These are phyloP conservation scores for Oryza glumipatula DNA, from an alignment of 176 grass and related monocot genomes.

Conservation along the genomic window DNA sequence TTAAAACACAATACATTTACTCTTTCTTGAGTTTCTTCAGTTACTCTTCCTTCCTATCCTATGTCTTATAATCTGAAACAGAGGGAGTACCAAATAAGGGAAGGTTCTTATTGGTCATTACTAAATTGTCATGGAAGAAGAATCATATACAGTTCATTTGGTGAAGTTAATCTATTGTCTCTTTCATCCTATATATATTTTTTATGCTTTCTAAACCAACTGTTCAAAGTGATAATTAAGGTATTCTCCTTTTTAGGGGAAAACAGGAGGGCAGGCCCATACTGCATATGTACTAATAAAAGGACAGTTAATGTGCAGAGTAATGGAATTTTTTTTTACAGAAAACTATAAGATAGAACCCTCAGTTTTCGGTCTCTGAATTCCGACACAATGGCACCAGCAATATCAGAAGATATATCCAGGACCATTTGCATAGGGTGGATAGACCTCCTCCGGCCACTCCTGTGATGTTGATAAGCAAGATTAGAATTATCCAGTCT, in stretches of 20 bases:
- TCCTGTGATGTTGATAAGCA: constrained; percentile 56
- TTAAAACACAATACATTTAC: too few relatives aligned
- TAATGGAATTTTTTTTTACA: background rate
- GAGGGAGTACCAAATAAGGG: background rate
- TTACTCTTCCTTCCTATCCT: too few relatives aligned
- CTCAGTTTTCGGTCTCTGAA: constrained; percentile 62
- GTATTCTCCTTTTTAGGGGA: background rate
- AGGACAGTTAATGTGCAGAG: background rate
- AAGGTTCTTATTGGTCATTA: background rate
- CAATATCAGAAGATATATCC: constrained; percentile 93
- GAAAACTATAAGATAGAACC: constrained; percentile 48
- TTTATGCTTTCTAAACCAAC: background rate
- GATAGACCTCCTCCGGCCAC: constrained; percentile 93
- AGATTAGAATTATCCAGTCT: constrained; percentile 17
- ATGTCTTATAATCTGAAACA: too few relatives aligned
- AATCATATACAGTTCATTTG: background rate
- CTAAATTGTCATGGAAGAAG: background rate
- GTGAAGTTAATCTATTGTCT: background rate
- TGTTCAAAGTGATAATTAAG: background rate
- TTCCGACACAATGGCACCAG: constrained; percentile 59
- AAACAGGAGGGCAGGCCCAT: background rate
- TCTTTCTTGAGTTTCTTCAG: too few relatives aligned
- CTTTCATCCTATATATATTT: background rate
- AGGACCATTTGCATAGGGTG: constrained; percentile 91
- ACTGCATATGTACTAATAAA: background rate